Evolutionary conservation across 139 green algal genomes (phyloP).

Genomic region (Micractinium conductrix): DNA sequence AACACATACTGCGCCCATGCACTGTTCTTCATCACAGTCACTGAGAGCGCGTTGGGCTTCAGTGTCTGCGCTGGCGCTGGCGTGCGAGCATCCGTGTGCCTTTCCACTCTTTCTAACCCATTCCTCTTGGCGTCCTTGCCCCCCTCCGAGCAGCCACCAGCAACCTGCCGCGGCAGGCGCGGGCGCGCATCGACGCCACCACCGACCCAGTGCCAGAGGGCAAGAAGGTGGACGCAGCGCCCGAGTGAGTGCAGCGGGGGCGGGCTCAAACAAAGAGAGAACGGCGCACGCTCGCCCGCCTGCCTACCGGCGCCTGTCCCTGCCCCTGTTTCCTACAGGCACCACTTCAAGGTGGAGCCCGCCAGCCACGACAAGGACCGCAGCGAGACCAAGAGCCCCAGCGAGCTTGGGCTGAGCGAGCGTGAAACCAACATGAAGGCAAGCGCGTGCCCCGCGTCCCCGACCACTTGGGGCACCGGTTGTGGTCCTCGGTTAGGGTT

Average conservation of each 20-base stretch:
- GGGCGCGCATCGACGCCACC: slow-evolving; percentile 22
- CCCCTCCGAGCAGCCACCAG: slow-evolving; percentile 30
- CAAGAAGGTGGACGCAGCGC: slow-evolving; percentile 18
- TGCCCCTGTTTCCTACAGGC: slow-evolving; percentile 24
- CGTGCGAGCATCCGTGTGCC: neutral
- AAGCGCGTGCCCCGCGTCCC: too few relatives aligned
- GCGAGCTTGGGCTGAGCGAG: slow-evolving; percentile 13
- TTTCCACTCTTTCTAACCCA: neutral
- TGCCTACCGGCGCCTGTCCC: neutral
- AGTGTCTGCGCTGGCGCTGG: too few relatives aligned
- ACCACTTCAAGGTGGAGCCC: slow-evolving; percentile 33
- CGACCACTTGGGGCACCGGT: too few relatives aligned
- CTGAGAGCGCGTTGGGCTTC: too few relatives aligned
- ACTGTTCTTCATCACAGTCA: too few relatives aligned
- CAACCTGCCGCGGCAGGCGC: slow-evolving; percentile 38
- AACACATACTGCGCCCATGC: too few relatives aligned
- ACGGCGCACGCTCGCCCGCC: too few relatives aligned
- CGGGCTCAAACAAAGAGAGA: too few relatives aligned
- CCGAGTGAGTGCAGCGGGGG: neutral
- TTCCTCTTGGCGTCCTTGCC: too few relatives aligned
- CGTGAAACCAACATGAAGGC: neutral
- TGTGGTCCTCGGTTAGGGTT: too few relatives aligned
- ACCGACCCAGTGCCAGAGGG: slow-evolving; percentile 35
- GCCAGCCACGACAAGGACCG: slow-evolving; percentile 24
- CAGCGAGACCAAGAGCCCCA: neutral